Conservation (phyloP, 2,329 filamentous ascomycete genomes). For the Neonectria coccinea region DNA sequence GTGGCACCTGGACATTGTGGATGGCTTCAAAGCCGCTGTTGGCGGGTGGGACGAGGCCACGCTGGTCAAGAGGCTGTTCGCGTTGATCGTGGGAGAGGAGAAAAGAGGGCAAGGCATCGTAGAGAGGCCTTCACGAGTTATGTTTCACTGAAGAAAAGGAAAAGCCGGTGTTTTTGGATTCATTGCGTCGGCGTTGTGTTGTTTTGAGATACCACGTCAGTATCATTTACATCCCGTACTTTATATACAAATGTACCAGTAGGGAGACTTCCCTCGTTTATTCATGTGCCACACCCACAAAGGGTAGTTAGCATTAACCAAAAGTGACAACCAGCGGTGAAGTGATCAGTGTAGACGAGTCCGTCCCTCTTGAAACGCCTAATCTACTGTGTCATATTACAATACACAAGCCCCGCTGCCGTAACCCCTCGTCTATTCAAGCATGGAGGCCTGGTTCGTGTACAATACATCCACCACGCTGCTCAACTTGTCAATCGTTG, state of each 20-base stretch:
- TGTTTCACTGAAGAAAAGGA: conserved; percentile 48
- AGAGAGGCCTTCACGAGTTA: conserved; percentile 37
- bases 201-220: conserved; percentile 41
- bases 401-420: conserved; percentile 37
- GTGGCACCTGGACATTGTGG: conserved; percentile 70
- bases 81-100: conserved; percentile 64
- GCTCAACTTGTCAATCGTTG: conserved; percentile 96
- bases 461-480: conserved; percentile 98
- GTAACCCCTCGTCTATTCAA: conserved; percentile 73
- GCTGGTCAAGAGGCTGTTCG: conserved; percentile 65
- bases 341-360: conserved; percentile 41
- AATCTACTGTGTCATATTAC: conserved; percentile 50
- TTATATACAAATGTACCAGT: conserved; percentile 10
- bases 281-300: background rate
- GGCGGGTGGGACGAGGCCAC: conserved; percentile 62
- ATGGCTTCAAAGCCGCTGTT: conserved; percentile 63
- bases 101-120: conserved; percentile 38
- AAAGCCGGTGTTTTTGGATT: conserved; percentile 36
- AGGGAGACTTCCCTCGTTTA: conserved; percentile 19
- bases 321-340: conserved; percentile 30
- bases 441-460: conserved; percentile 94
- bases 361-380: conserved; percentile 47
- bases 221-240: conserved; percentile 30
- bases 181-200: conserved; percentile 37
- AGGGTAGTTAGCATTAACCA: conserved; percentile 11